Base-by-base conservation (phyloP, 768 basidiomycete genomes). In the Mycena capillaripes region DNA sequence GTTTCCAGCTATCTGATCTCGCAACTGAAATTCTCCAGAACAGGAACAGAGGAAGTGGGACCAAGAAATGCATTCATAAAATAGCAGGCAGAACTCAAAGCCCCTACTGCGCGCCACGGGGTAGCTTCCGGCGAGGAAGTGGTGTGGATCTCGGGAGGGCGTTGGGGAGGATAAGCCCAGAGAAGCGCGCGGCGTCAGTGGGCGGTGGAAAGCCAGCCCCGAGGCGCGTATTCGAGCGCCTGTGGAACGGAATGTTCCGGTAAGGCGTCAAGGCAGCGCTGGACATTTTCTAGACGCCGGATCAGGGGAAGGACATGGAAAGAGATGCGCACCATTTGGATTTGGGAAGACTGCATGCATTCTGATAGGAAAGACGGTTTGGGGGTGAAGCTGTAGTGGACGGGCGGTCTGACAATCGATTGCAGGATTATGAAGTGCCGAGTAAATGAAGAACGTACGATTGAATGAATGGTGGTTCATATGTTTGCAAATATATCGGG, bases 21-120 rank as follows among this genome's bases (percentile, higher is more conserved):
- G 65, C 42, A 66, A 23, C 19, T 66, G 14, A 46, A 19, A 3
- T 56, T 66, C 55, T 32, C 65, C 53, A 53, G 55, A 66, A 27
- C 34, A 30, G n/a, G 32, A 66, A 40, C 40, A 27, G 9, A 46
- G n/a, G 8, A 32, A 19, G 38, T 11, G 21, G 42, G 32, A 16
- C 19, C 44, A 14, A 10, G 5, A 19, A 34, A 17, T 40, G 25
- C 10, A 38, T 38, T 38, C 7, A 38, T 38, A n/a, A n/a, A n/a
- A n/a, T n/a, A n/a, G n/a, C n/a, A n/a, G n/a, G n/a, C n/a, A n/a
- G n/a, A 38, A 16, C 38, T 16, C 16, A 38, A 38, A 38, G 38
- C 38, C 16, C 38, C 16, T 16, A 10, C 38, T 58, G 57, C 19
- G 7, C 6, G 32, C 21, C 19, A 6, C 42, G 32, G 19, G 32